A percentile compares a stretch with the other conserved stretches of the same genome.
These are phyloP conservation scores for Collybiopsis confluens DNA, from an alignment of 768 basidiomycete species.

Conservation along the genomic window DNA sequence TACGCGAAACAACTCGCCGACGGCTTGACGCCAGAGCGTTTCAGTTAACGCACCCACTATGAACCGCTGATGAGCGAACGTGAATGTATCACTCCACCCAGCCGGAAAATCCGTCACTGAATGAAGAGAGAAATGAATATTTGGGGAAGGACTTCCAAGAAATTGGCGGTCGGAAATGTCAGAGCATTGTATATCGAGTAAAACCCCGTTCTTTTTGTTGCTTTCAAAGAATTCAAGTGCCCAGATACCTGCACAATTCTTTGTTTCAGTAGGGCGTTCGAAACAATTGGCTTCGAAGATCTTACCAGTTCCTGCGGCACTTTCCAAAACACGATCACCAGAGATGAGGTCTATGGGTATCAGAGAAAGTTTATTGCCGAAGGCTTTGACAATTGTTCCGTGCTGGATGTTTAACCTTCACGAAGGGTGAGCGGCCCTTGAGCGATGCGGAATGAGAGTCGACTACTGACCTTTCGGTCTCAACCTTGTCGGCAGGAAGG, in stretches of 20 bases:
- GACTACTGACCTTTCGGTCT: no score
- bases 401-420: background rate
- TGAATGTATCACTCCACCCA: background rate
- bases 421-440: no score
- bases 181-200: background rate
- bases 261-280: background rate
- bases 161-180: background rate
- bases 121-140: background rate
- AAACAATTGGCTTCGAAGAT: background rate
- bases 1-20: background rate
- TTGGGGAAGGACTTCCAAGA: background rate
- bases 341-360: background rate
- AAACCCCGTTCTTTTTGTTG: background rate
- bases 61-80: background rate
- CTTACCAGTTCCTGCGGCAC: background rate
- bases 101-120: background rate
- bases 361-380: background rate
- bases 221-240: background rate
- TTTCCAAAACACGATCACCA: background rate
- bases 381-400: background rate
- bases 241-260: background rate
- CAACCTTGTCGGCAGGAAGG: no score
- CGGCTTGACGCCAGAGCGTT: background rate
- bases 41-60: background rate
- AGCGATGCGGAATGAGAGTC: no score